Base-by-base conservation (phyloP, 2,329 filamentous ascomycete genomes). In the Colletotrichum echinochloae region DNA sequence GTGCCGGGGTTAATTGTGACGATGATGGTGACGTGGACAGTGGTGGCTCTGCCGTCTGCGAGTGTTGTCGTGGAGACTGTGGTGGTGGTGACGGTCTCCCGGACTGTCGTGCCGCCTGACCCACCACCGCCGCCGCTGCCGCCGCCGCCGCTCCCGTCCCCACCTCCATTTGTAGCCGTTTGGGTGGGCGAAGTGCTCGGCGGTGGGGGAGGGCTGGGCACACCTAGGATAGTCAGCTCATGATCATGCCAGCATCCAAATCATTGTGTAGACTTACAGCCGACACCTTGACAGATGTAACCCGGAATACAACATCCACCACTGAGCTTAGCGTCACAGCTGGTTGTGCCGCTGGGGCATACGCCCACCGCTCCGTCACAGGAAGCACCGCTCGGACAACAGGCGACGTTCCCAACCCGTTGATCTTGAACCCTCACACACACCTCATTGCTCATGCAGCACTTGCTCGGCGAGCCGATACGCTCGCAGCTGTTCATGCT, bases 261-360 rank as follows among this genome's bases (percentile, higher is more conserved):
- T 7, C 1, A 26, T 55, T 46, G 28, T 39, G 35, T 65, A 35
- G 71, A 87, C 85, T 86, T 82, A 90, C 93, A 95, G 30, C 92
- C 93, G 66, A 90, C 82, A 23, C 90, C 90, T 67, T 88, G 84
- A 75, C 93, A 95, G 1, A 87, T 83, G 76, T 89, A 94, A 5
- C 91, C 92, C 0, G 89, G 84, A 14, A 94, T 89, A 77, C 93
- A 95, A 77, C 93, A 95, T 2, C 92, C 93, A 18, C 92, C 92
- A 3, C 92, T 92, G 0, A 90, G 78, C 41, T 86, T 85, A 9
- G 88, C 84, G 0, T 90, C 84, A 77, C 93, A 95, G 59, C 88
- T 87, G 14, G 88, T 87, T 70, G 92, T 90, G 49, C 87, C 90
- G 5, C 83, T 81, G 2, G 84, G 83, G 73, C 93, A 95, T n/a